A percentile compares a stretch with the other conserved stretches of the same genome.
Evolutionary conservation across 495 filamentous ascomycete genomes (phyloP).

Genomic region (Neurospora sp.): DNA sequence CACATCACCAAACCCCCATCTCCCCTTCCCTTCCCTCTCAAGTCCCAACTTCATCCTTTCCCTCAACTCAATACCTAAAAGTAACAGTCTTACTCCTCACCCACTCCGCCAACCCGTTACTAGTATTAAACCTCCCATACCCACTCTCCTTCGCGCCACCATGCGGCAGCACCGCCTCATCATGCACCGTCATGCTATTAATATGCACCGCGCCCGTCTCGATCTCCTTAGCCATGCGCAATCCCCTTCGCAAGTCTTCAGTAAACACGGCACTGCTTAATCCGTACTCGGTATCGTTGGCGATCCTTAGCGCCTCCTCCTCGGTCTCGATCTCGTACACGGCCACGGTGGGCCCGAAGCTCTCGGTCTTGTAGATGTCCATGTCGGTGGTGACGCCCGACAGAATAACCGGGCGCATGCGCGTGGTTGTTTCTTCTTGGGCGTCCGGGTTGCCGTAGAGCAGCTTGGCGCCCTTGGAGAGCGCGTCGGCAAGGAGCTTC

Average conservation of each 20-base stretch:
- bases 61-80: slow-evolving; percentile 39
- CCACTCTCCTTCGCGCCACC: slow-evolving; percentile 82
- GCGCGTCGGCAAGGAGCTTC: slow-evolving; percentile 53
- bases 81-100: slow-evolving; percentile 77
- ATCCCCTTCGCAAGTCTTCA: slow-evolving; percentile 60
- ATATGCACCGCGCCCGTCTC: slow-evolving; percentile 84
- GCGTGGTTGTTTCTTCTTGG: slow-evolving; percentile 38
- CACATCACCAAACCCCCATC: too few relatives aligned
- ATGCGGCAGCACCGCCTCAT: slow-evolving; percentile 70
- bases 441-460: slow-evolving; percentile 45
- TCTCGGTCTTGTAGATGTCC: slow-evolving; percentile 74
- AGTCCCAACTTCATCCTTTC: background rate
- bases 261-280: slow-evolving; percentile 84
- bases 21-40: background rate
- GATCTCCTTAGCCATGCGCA: slow-evolving; percentile 64
- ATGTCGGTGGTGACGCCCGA: slow-evolving; percentile 63
- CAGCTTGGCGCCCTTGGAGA: slow-evolving; percentile 57
- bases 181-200: slow-evolving; percentile 77
- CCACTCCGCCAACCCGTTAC: slow-evolving; percentile 57
- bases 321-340: slow-evolving; percentile 47
- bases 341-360: slow-evolving; percentile 69
- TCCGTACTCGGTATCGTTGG: slow-evolving; percentile 77
- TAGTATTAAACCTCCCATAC: slow-evolving; percentile 54
- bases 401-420: slow-evolving; percentile 65
- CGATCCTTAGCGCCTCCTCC: slow-evolving; percentile 63